phyloP scores from a whole-genome alignment of 257 asterid species.

The Thymus mandschuricus region DNA sequence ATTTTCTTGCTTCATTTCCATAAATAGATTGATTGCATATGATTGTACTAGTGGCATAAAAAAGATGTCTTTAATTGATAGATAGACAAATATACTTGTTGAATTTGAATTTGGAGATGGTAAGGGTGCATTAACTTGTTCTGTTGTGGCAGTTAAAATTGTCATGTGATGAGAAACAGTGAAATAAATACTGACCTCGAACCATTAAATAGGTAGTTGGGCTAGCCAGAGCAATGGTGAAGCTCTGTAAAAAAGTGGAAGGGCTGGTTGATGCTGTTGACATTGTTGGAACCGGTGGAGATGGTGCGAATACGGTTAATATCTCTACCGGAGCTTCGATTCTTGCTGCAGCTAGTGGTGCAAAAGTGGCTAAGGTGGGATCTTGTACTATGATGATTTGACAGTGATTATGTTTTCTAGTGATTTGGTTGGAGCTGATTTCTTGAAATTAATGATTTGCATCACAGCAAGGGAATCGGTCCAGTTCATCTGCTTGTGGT shows the following conservation, averaged over 20 bases:
- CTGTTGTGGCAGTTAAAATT: slow-evolving; percentile 1
- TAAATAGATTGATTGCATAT: neutral
- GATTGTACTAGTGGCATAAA: neutral
- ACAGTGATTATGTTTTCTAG: neutral
- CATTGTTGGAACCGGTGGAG: slow-evolving; percentile 99
- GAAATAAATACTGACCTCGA: slow-evolving; percentile 34
- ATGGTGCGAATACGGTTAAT: slow-evolving; percentile 97
- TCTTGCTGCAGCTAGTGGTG: slow-evolving; percentile 97
- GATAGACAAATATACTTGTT: neutral
- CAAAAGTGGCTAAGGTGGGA: slow-evolving; percentile 88
- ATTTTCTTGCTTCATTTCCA: slow-evolving; percentile 17
- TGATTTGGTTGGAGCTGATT: slow-evolving; percentile 13
- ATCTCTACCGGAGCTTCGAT: slow-evolving; percentile 97
- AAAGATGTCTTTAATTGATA: neutral
- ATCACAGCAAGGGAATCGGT: slow-evolving; percentile 90
- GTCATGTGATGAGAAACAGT: slow-evolving; percentile 19
- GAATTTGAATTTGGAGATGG: neutral
- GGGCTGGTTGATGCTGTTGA: slow-evolving; percentile 81
- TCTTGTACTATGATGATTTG: neutral
- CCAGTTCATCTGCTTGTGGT: slow-evolving; percentile 98
- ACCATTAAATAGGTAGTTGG: slow-evolving; percentile 71
- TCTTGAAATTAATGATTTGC: slow-evolving; percentile 18
- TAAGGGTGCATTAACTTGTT: slow-evolving; percentile 16
- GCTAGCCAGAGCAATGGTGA: slow-evolving; percentile 90
- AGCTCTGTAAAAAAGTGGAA: slow-evolving; percentile 69